phyloP scores from a whole-genome alignment of 805 yeast species.

The Metschnikowia reukaufii region DNA sequence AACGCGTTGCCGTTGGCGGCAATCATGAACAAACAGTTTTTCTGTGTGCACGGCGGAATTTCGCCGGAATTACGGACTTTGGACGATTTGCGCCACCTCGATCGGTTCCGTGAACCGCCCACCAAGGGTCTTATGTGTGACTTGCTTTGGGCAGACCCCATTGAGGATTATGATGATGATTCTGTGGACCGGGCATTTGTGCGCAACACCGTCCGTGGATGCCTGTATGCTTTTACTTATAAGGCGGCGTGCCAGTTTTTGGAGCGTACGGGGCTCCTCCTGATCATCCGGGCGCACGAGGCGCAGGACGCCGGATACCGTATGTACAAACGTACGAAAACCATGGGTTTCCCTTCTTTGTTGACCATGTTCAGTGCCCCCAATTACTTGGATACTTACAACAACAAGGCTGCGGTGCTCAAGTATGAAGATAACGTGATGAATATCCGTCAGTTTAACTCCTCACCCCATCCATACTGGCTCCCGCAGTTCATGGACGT shows the following conservation, averaged over 20 bases:
- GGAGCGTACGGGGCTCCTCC: conserved; percentile 71
- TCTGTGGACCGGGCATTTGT: conserved; percentile 48
- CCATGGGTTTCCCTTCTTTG: conserved; percentile 85
- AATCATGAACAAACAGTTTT: conserved; percentile 87
- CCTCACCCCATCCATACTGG: conserved; percentile 95
- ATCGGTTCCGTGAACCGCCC: conserved; percentile 91
- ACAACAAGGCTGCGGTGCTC: conserved; percentile 92
- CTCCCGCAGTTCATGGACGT: conserved; percentile 96
- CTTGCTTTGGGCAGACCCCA: conserved; percentile 93
- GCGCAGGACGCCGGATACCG: conserved; percentile 97
- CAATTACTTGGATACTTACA: conserved; percentile 86
- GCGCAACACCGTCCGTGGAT: conserved; percentile 80
- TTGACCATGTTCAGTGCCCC: conserved; percentile 95
- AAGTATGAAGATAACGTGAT: conserved; percentile 89
- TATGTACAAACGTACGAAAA: conserved; percentile 82
- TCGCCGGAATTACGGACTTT: conserved; percentile 78
- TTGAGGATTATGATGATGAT: conserved; percentile 76
- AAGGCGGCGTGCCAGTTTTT: conserved; percentile 78
- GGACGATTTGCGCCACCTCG: conserved; percentile 64
- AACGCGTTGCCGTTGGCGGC: conserved; percentile 91
- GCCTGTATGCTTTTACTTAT: conserved; percentile 87
- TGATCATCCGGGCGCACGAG: conserved; percentile 94
- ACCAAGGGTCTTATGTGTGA: conserved; percentile 94
- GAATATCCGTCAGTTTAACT: conserved; percentile 93
- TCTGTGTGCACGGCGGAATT: conserved; percentile 95